A percentile compares a stretch with the other conserved stretches of the same genome.
Evolutionary conservation across 2,329 filamentous ascomycete species (phyloP).

Genomic region (Neocucurbitaria cava): DNA sequence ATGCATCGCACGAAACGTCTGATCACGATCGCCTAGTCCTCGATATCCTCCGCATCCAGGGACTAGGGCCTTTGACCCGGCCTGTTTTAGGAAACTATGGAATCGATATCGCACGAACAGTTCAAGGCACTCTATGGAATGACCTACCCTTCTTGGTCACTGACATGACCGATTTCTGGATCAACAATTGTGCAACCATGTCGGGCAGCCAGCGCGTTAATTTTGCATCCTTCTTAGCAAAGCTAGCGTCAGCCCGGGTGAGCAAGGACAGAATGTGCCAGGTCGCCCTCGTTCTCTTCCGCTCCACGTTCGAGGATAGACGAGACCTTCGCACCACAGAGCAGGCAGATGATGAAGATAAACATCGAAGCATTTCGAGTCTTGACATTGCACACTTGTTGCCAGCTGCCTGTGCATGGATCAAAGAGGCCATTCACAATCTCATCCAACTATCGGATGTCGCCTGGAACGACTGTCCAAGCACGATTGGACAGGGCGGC

Average conservation of each 20-base stretch:
- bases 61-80: slow-evolving; percentile 11
- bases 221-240: slow-evolving; percentile 12
- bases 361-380: neutral
- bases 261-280: slow-evolving; percentile 8
- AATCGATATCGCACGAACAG: slow-evolving; percentile 15
- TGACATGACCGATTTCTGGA: slow-evolving; percentile 15
- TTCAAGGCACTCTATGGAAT: slow-evolving; percentile 16
- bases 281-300: slow-evolving; percentile 10
- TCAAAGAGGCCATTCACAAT: slow-evolving; percentile 8
- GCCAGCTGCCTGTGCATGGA: slow-evolving; percentile 10
- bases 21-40: slow-evolving; percentile 12
- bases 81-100: slow-evolving; percentile 13
- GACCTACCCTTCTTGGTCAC: slow-evolving; percentile 15
- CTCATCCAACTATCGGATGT: slow-evolving; percentile 6
- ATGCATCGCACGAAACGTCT: slow-evolving; percentile 8
- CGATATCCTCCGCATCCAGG: slow-evolving; percentile 11
- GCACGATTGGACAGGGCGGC: slow-evolving; percentile 9
- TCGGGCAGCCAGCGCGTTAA: slow-evolving; percentile 9
- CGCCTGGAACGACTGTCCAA: slow-evolving; percentile 10
- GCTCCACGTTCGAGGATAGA: slow-evolving; percentile 5
- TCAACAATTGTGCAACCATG: slow-evolving; percentile 9
- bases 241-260: slow-evolving; percentile 11
- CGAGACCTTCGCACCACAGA: neutral
- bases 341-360: slow-evolving; percentile 2
- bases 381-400: slow-evolving; percentile 7